Conservation (phyloP, 768 basidiomycete species). For the Lenzites betulinus region DNA sequence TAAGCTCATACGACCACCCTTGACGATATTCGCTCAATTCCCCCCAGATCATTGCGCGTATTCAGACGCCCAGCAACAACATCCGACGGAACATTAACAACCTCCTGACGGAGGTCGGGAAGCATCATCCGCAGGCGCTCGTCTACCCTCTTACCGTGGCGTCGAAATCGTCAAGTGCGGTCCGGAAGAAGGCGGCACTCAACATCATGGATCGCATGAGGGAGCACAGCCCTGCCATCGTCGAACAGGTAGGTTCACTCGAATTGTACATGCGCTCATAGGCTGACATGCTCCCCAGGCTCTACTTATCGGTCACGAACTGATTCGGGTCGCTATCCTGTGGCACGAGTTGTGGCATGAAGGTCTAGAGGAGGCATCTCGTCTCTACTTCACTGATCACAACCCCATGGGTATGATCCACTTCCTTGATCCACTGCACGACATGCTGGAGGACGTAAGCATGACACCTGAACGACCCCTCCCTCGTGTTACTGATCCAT, state of each 20-base stretch:
- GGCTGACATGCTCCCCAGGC: conserved; percentile 49
- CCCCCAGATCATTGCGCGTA: conserved; percentile 90
- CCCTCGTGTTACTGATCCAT: background rate
- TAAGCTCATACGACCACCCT: conserved; percentile 32
- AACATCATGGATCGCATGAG: conserved; percentile 91
- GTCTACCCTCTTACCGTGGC: conserved; percentile 97
- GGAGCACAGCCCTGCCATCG: conserved; percentile 85
- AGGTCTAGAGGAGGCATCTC: conserved; percentile 95
- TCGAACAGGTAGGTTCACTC: conserved; percentile 65
- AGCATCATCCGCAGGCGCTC: conserved; percentile 95
- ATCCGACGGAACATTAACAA: conserved; percentile 89
- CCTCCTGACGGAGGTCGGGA: conserved; percentile 89
- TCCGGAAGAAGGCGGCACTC: conserved; percentile 80
- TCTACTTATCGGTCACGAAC: conserved; percentile 84
- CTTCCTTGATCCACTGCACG: conserved; percentile 88
- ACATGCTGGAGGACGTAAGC: conserved; percentile 79
- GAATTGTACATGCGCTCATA: background rate
- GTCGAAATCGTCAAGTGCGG: conserved; percentile 87
- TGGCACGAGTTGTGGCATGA: conserved; percentile 99
- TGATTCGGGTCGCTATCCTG: conserved; percentile 95
- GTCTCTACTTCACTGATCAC: conserved; percentile 94
- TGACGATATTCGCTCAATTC: background rate
- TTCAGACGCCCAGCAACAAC: conserved; percentile 88
- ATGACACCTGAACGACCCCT: background rate
- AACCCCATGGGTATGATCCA: conserved; percentile 98